Evolutionary conservation across 257 asterid species (phyloP), one percentile per base, ranked within the genome.

Genomic region (Jaltomata sinuosa): DNA sequence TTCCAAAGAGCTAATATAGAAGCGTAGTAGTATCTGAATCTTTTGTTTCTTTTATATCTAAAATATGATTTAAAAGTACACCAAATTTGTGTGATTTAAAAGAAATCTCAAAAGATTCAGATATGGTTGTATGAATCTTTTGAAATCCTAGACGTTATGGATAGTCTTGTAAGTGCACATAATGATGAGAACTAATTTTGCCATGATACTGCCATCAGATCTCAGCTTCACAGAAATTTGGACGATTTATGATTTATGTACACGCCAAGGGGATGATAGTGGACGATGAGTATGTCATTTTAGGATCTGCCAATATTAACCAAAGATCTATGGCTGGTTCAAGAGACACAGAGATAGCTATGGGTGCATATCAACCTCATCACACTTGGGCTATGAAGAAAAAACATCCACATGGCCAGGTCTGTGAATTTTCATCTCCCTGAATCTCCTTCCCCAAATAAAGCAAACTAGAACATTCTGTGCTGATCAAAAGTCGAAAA

Each of bases 281-380:
- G 84, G 98, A 94, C 54, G 98, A 94, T 71, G 97, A 94, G 85
- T 89, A 94, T 29, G 95, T 93, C 83, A 92, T 94, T 50, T 71
- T 93, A 72, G 98, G 98, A 12, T 94, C 98, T 31, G 98, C 97
- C 84, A 94, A 94, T 83, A 94, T 94, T 74, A 93, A 94, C 86
- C 95, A 94, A 84, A 90, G 97, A 77, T 94, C 98, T 5, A 93
- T 94, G 98, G 97, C 93, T 71, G 98, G 98, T 38, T 93, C 96
- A 19, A 91, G 98, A 87, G 98, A 94, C 87, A 94, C 97, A 1
- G 98, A 94, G 90, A 94, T 94, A 32, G 98, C 98, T 32, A 92
- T 94, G 97, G 98, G 98, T 1, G 95, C 97, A 11, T 94, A 93
- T 87, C 97, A 93, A 85, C 97, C 97, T 25, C 89, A 89, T 87